Evolutionary conservation across 176 grass and related monocot genomes (phyloP).

Genomic region (Rhynchospora pubera): DNA sequence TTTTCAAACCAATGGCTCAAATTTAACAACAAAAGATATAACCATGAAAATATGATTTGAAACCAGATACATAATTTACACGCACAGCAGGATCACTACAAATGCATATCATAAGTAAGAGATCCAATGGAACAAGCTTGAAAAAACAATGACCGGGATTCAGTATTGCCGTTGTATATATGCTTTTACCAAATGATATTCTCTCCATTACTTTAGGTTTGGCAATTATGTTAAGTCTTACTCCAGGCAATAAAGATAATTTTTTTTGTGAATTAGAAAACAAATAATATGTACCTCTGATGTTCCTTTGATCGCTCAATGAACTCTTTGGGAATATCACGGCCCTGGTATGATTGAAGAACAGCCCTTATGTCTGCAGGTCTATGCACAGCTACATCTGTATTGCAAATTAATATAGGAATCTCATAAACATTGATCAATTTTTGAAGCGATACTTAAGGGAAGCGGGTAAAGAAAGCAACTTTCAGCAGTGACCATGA

Average conservation of each 20-base stretch:
- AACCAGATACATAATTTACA: not conserved
- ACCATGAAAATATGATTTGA: not conserved
- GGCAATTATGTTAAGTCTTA: not conserved
- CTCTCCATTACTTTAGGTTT: not conserved
- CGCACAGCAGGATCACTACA: not conserved
- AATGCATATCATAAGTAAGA: not conserved
- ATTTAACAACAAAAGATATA: not conserved
- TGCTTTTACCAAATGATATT: not conserved
- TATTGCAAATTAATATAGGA: conserved; percentile 9
- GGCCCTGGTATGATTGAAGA: conserved; percentile 72
- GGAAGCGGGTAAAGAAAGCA: not conserved
- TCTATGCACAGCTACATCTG: conserved; percentile 65
- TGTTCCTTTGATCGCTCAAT: conserved; percentile 72
- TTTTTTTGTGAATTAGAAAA: not conserved
- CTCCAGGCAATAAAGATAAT: not conserved
- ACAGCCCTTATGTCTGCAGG: conserved; percentile 65
- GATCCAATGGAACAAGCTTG: not conserved
- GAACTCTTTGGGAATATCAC: conserved; percentile 69
- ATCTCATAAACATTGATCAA: conserved; percentile 5
- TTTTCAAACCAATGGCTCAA: not conserved
- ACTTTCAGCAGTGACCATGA: not conserved
- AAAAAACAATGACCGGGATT: not conserved
- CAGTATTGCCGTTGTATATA: not conserved
- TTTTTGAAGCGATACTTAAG: not conserved
- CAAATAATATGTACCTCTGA: conserved; percentile 34